Evolutionary conservation across 2,329 filamentous ascomycete species (phyloP), one percentile per base, ranked within the genome.

Genomic region (Colletotrichum aenigma): DNA sequence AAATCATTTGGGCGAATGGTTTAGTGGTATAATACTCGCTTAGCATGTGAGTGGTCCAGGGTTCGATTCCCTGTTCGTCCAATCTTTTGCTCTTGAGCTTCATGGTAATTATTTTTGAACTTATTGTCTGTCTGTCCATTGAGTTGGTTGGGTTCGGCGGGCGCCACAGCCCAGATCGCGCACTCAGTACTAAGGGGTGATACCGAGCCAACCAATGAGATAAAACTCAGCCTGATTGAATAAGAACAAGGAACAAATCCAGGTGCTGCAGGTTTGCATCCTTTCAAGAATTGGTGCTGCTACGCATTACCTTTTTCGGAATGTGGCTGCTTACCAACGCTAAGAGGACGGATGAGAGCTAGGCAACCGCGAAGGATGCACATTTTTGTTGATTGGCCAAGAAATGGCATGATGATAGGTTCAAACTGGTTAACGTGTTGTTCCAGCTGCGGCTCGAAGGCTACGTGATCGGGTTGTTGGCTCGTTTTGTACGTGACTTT

Each of bases 11-110:
- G 70, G 70, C 70, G 64, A 68, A 68, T 72, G 70, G 70, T 61
- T 72, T 72, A 72, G 70, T 72, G 70, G 70, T 72, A 72, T 72
- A 72, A 72, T 72, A 36, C 66, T 66, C 70, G 70, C 70, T 72
- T 73, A 73, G 65, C 65, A 73, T 73, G 70, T 58, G 70, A 55
- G 67, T 56, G 70, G 70, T 73, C 65, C 18, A 58, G 71, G 56
- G 56, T 74, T 74, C 66, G 71, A 74, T 74, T 74, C 66, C 71
- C 56, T 21, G 56, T 70, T 70, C 60, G 71, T 74, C 70, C 70
- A 72, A 52, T 7, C n/a, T 52, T 52, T 52, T 52, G n/a, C 43
- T 16, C 0, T 9, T 38, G 8, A 30, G 16, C 9, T 1, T 15
- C 1, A 36, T 5, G 10, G 1, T 1, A 0, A 32, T 7, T 28